These are phyloP conservation scores for Taxillus chinensis DNA, from an alignment of 164 flowering plant species.

Conservation along the genomic window DNA sequence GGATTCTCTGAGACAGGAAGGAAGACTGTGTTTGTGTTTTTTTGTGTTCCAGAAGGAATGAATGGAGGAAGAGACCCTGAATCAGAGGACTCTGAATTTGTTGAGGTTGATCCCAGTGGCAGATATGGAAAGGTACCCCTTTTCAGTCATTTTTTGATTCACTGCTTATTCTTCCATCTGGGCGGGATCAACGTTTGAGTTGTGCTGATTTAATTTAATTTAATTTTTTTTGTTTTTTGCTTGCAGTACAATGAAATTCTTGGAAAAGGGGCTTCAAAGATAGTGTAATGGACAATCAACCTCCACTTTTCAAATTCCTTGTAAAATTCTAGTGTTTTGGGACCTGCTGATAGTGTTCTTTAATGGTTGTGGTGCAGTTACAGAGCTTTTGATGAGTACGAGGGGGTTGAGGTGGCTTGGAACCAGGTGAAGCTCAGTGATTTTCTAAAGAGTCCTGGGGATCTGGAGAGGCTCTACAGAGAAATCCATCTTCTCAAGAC, in stretches of 20 bases:
- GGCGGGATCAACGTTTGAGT: neutral
- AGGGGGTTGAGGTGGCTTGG: slow-evolving; percentile 99
- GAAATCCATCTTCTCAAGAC: slow-evolving; percentile 95
- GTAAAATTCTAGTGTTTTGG: slow-evolving; percentile 1
- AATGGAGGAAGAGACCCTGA: slow-evolving; percentile 28
- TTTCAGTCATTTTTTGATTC: slow-evolving; percentile 1
- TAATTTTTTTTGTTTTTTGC: neutral
- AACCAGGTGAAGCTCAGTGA: slow-evolving; percentile 90
- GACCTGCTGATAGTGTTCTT: neutral
- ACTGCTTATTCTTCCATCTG: neutral
- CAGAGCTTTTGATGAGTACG: slow-evolving; percentile 88
- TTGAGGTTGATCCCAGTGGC: slow-evolving; percentile 95
- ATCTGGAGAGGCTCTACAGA: slow-evolving; percentile 80
- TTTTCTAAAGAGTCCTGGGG: slow-evolving; percentile 70
- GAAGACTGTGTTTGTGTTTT: no score
- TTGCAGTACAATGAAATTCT: slow-evolving; percentile 83
- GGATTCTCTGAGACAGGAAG: no score
- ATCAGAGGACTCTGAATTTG: slow-evolving; percentile 47
- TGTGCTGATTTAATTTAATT: slow-evolving; percentile 1
- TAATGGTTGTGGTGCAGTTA: slow-evolving; percentile 39
- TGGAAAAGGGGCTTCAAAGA: slow-evolving; percentile 95
- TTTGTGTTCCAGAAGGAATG: slow-evolving; percentile 16
- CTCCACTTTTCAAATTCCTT: slow-evolving; percentile 3
- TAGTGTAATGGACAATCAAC: slow-evolving; percentile 50
- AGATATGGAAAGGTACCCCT: slow-evolving; percentile 87